Evolutionary conservation across 2,329 filamentous ascomycete genomes (phyloP), one percentile per base, ranked within the genome.

Genomic region (Fusarium miscanthi): DNA sequence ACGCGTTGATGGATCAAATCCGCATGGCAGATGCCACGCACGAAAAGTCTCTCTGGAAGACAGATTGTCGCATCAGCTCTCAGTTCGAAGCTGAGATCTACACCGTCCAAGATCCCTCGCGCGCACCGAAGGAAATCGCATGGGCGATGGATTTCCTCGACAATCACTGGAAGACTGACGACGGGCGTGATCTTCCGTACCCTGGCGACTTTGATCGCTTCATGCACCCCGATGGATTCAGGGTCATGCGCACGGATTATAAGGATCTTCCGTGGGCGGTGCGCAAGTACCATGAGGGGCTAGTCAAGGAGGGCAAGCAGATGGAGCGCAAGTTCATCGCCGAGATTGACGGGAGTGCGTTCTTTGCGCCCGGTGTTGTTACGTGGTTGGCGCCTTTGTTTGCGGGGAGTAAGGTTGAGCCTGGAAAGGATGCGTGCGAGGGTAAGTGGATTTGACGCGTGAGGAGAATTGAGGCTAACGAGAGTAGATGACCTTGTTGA

Each of bases 131-230:
- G 3, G 57, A 66, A 16, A 43, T 73, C 0, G 60, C 57, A 0
- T 72, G 70, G 70, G 70, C 70, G 1, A 69, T 69, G 70, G n/a
- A 59, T 1, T 72, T 53, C 11, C 70, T 73, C 23, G 70, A 72
- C 9, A 53, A 66, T 14, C 52, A 66, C 10, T 73, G 70, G 70
- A 73, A 41, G 35, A 63, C 65, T 7, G 69, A 73, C 4, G 52
- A 59, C 4, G 70, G 70, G 8, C 35, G 53, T 1, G 64, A 72
- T 38, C 60, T 72, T 37, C 69, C 69, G 9, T 73, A 73, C 16
- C 69, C 65, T 4, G 70, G 70, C 0, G 70, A 73, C 25, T 73
- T 73, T 8, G 57, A 61, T 16, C 43, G 52, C 8, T 73, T 66
- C 21, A 66, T 73, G 70, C 69, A 72, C 11, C 61, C 52, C 1